Base-by-base conservation (phyloP, 768 basidiomycete species). In the Pholiota molesta region DNA sequence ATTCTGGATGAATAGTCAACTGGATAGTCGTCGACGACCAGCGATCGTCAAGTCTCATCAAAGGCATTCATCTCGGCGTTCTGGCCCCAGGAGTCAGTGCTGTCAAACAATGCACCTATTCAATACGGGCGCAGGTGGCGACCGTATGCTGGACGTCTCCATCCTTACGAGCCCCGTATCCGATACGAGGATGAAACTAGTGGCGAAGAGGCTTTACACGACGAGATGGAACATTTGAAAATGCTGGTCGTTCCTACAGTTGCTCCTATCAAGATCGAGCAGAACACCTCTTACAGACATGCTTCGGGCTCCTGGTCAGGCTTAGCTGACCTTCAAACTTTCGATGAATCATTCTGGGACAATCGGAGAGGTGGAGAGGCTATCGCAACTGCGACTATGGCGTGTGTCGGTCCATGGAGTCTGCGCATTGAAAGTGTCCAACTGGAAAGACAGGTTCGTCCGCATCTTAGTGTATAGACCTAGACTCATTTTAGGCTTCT, bases 111-210 rank as follows among this genome's bases (percentile, higher is more conserved):
- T 98, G 39, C 78, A 81, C 66, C 77, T 97, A 37, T 74, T 79
- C 42, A 87, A 83, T 66, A 78, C 80, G 0, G 89, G 92, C 14
- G 83, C 81, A 1, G 77, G 84, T 1, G 92, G 91, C 1, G 85
- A 91, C 56, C 84, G 94, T 47, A 81, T 86, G 47, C 73, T 97
- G 57, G 95, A 97, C 69, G 77, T 97, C 37, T 95, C 94, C 0
- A 76, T 96, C 37, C 89, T 88, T 59, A 89, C 92, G 9, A 79
- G 77, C 23, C 70, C 81, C 56, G 49, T 39, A 57, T 68, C 16
- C 57, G 59, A 40, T 31, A 62, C 67, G 66, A 70, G 59, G 65
- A 58, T 17, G 68, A 70, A 6, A 64, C 61, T 19, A 62, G 47
- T 26, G 64, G 64, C 16, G 61, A 71, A 3, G 62, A 62, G 42